phyloP scores from a whole-genome alignment of 2,329 filamentous ascomycete genomes.

The Colletotrichum plurivorum region DNA sequence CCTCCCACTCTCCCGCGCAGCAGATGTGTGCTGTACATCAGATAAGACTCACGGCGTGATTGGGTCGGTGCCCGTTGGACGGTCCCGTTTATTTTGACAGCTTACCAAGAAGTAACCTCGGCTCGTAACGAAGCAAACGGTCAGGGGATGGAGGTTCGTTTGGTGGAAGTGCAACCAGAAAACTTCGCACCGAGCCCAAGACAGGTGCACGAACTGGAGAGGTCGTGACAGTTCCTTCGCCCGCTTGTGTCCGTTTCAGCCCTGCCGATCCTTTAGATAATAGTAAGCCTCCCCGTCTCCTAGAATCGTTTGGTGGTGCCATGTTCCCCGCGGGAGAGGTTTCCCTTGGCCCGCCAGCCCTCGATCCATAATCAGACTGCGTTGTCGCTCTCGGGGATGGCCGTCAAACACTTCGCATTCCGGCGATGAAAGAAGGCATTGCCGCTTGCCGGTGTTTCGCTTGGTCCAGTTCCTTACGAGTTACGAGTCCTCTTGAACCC shows the following conservation, averaged over 20 bases:
- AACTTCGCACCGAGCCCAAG: background rate
- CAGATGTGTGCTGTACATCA: background rate
- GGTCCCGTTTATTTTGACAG: background rate
- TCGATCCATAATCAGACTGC: background rate
- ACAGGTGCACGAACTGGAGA: background rate
- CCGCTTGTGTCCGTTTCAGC: constrained; percentile 31
- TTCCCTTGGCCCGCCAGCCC: background rate
- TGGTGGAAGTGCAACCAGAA: background rate
- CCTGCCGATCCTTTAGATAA: constrained; percentile 23
- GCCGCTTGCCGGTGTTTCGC: background rate
- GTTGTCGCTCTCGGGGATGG: background rate
- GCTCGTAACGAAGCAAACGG: background rate
- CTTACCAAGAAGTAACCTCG: constrained; percentile 2
- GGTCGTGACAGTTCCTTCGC: constrained; percentile 12
- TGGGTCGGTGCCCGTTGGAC: background rate
- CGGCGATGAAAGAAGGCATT: background rate
- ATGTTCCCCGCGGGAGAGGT: background rate
- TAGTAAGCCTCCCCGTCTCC: background rate
- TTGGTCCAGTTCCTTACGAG: background rate
- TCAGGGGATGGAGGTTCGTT: background rate
- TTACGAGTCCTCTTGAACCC: too few species aligned
- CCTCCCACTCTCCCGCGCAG: constrained; percentile 1
- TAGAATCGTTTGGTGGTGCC: background rate
- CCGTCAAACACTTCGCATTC: background rate
- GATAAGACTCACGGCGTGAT: constrained; percentile 1